Evolutionary conservation across 2,329 filamentous ascomycete species (phyloP).

Genomic region (Colletotrichum sp.): DNA sequence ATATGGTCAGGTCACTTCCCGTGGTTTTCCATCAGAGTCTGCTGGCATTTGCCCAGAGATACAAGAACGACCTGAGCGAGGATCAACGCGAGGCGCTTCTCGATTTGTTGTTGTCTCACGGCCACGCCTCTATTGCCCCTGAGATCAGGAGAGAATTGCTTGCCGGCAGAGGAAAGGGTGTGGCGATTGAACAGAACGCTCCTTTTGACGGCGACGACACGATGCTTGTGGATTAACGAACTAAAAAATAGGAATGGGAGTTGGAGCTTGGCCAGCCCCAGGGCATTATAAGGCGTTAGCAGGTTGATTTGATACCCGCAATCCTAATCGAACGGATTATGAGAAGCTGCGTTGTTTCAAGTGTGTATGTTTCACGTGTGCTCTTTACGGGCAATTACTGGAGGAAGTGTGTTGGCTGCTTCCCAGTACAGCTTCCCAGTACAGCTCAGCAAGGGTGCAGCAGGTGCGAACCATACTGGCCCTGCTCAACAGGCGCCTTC

Average conservation of each 20-base stretch:
- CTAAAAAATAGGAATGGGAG: constrained; percentile 13
- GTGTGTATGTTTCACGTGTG: neutral
- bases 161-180: constrained; percentile 84
- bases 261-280: constrained; percentile 15
- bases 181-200: constrained; percentile 65
- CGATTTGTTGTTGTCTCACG: constrained; percentile 83
- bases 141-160: constrained; percentile 90
- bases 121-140: constrained; percentile 87
- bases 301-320: constrained; percentile 25
- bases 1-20: constrained; percentile 71
- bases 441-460: neutral
- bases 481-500: neutral
- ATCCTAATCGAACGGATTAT: constrained; percentile 22
- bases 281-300: constrained; percentile 22
- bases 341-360: neutral
- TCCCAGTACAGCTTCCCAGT: neutral
- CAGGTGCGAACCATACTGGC: neutral
- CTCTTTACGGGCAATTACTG: neutral
- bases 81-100: constrained; percentile 91
- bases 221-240: constrained; percentile 72
- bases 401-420: neutral
- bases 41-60: constrained; percentile 90
- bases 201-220: constrained; percentile 83
- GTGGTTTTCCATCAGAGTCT: constrained; percentile 97
- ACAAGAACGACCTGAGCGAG: constrained; percentile 95